These are phyloP conservation scores for Udeniomyces megalosporus DNA, from an alignment of 768 basidiomycete genomes.

Conservation along the genomic window DNA sequence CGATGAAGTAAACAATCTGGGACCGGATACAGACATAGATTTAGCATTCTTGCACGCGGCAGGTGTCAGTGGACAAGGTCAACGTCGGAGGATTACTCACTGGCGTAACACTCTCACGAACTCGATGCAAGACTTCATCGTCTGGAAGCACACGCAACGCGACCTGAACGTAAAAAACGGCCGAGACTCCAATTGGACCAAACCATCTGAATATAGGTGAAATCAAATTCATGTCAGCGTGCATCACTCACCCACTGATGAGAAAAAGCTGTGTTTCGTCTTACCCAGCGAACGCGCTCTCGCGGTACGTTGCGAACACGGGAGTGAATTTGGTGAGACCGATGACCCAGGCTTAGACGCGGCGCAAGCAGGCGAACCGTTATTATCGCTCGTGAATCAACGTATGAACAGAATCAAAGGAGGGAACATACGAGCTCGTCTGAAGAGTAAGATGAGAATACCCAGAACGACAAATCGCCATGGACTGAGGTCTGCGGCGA, in stretches of 20 bases:
- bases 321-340: constrained; percentile 2
- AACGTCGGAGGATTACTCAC: background rate
- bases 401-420: no score
- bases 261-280: no score
- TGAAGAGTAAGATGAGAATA: constrained; percentile 26
- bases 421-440: no score
- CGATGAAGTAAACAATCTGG: constrained; percentile 28
- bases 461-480: constrained; percentile 32
- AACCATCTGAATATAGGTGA: background rate
- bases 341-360: no score
- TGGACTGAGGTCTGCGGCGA: constrained; percentile 20
- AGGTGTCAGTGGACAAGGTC: no score
- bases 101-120: constrained; percentile 2
- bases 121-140: constrained; percentile 23
- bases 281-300: background rate
- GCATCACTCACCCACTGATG: no score
- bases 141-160: constrained; percentile 28
- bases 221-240: no score
- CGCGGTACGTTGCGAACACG: background rate
- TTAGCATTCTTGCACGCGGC: no score
- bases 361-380: no score
- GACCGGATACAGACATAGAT: background rate
- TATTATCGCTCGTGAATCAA: no score
- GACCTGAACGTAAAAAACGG: constrained; percentile 30
- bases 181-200: constrained; percentile 16